Percentiles rank a stretch among this genome's conserved stretches.
Conservation (phyloP, 2,329 filamentous ascomycete species). For the Aureobasidium vineae region DNA sequence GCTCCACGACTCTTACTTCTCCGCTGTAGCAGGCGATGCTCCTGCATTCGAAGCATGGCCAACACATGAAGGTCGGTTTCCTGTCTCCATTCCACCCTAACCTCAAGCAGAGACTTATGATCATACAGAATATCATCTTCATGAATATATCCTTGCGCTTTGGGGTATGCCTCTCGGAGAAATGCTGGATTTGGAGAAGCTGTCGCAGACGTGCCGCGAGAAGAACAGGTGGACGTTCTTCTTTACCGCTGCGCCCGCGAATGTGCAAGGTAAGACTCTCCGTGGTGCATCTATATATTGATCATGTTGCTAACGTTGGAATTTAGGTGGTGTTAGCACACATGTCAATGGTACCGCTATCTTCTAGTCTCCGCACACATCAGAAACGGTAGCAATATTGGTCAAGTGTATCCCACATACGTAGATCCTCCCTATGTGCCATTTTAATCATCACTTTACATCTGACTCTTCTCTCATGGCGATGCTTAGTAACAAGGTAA, state of each 20-base stretch:
- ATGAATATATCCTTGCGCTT: constrained; percentile 49
- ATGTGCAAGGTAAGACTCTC: constrained; percentile 51
- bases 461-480: too few species aligned
- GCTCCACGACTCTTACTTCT: constrained; percentile 51
- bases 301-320: constrained; percentile 18
- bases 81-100: background rate
- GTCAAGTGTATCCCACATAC: too few species aligned
- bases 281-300: background rate
- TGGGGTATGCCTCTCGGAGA: constrained; percentile 58
- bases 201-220: constrained; percentile 27
- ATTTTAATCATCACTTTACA: too few species aligned
- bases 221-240: constrained; percentile 38
- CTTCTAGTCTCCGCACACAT: constrained; percentile 31
- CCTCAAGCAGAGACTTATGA: background rate
- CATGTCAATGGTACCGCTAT: constrained; percentile 48
- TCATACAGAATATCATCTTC: constrained; percentile 56
- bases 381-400: too few species aligned
- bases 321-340: constrained; percentile 42
- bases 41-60: constrained; percentile 59
- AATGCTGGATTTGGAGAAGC: constrained; percentile 55
- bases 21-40: constrained; percentile 63
- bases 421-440: too few species aligned
- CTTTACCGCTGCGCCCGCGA: constrained; percentile 59
- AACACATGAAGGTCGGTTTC: constrained; percentile 37
- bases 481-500: too few species aligned